A percentile compares a stretch with the other conserved stretches of the same genome.
Evolutionary conservation across 495 filamentous ascomycete species (phyloP).

Genomic region (Neurospora discreta): DNA sequence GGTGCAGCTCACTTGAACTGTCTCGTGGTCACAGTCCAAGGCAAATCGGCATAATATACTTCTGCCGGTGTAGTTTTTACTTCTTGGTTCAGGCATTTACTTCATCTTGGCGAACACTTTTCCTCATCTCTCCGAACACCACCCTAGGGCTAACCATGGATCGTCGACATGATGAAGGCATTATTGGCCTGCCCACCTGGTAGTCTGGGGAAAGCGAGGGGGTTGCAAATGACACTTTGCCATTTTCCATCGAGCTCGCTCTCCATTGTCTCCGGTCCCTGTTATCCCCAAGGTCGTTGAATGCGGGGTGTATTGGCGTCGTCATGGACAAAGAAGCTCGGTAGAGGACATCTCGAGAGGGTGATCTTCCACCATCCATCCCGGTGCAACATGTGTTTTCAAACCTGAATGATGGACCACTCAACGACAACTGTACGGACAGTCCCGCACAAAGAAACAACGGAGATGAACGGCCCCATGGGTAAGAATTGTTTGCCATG

Average conservation of each 20-base stretch:
- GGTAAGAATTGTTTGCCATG: not conserved
- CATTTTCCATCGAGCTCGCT: not conserved
- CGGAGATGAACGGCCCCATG: not conserved
- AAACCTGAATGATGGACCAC: not conserved
- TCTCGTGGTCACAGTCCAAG: not conserved
- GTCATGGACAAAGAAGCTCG: not conserved
- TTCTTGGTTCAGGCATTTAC: not conserved
- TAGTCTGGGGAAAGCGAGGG: constrained; percentile 1
- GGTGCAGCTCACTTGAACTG: not conserved
- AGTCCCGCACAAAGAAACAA: not conserved
- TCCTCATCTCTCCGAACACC: not conserved
- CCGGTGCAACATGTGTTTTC: not conserved
- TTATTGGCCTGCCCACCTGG: not conserved
- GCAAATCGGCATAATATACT: not conserved
- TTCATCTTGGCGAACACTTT: not conserved
- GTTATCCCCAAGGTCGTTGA: not conserved
- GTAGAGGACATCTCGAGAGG: constrained; percentile 5
- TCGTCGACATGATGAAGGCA: not conserved
- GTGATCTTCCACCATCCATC: not conserved
- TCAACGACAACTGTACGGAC: not conserved
- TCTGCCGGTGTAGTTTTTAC: not conserved
- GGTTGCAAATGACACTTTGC: not conserved
- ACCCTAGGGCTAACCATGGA: not conserved
- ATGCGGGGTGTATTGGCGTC: constrained; percentile 7
- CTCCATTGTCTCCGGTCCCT: not conserved